phyloP scores from a whole-genome alignment of 306 rosid species.

The Cicer arietinum region DNA sequence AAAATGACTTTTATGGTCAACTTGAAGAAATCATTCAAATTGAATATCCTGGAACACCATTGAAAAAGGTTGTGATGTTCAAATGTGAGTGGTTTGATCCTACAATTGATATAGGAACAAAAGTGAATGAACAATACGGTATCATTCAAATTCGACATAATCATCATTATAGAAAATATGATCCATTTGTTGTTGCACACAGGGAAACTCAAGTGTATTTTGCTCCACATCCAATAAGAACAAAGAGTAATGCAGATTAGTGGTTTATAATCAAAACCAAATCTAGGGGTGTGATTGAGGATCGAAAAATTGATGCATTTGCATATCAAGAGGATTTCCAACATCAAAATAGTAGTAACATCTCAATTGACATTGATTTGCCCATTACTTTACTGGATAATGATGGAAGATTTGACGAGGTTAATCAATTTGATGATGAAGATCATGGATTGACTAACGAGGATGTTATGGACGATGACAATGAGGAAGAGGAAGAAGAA shows the following conservation, averaged over 20 bases:
- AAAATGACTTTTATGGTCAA: too few species aligned
- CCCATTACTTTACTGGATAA: too few species aligned
- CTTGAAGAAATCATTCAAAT: too few species aligned
- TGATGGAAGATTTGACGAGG: too few species aligned
- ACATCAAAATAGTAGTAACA: not conserved
- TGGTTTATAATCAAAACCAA: not conserved
- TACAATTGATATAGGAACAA: too few species aligned
- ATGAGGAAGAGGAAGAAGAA: not conserved
- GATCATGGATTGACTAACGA: not conserved
- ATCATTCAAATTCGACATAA: too few species aligned
- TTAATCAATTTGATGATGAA: not conserved
- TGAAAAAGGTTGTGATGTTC: too few species aligned
- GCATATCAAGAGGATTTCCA: not conserved
- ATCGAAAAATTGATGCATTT: not conserved
- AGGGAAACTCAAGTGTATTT: not conserved
- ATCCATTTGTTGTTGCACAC: not conserved
- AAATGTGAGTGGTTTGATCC: too few species aligned
- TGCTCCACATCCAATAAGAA: not conserved
- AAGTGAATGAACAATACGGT: too few species aligned
- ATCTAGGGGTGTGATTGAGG: not conserved
- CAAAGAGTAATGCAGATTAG: not conserved
- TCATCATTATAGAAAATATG: not conserved
- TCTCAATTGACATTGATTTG: too few species aligned
- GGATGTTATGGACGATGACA: not conserved
- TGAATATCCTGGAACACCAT: too few species aligned